phyloP scores from a whole-genome alignment of 1,284 basidiomycete genomes.

The Porodaedalea pini region DNA sequence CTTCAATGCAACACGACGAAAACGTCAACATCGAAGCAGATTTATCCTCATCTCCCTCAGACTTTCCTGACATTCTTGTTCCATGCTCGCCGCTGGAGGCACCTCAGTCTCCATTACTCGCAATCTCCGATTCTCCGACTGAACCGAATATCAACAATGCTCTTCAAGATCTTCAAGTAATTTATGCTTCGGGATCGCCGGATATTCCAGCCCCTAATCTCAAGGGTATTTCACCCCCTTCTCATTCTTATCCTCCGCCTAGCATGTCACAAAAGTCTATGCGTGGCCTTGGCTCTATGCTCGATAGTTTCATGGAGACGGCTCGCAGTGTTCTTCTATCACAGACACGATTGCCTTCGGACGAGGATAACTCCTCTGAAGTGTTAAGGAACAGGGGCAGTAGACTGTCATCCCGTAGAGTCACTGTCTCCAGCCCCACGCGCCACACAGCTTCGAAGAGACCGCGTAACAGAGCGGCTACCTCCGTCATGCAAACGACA shows the following conservation, averaged over 20 bases:
- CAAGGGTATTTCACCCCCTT: neutral
- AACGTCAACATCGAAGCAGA: neutral
- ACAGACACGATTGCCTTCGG: neutral
- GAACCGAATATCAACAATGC: neutral
- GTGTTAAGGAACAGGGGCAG: neutral
- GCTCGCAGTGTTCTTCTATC: conserved; percentile 12
- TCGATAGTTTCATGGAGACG: conserved; percentile 11
- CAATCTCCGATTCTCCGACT: neutral
- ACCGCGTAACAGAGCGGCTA: neutral
- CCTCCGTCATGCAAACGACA: neutral
- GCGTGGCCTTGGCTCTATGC: conserved; percentile 9
- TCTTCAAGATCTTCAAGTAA: neutral
- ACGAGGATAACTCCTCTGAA: neutral
- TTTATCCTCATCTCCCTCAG: too few relatives aligned
- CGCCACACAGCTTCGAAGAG: neutral
- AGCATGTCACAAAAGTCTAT: conserved; percentile 7
- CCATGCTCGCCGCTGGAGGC: neutral
- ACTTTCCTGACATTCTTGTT: neutral
- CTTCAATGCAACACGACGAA: neutral
- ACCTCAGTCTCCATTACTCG: neutral
- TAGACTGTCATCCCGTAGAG: neutral
- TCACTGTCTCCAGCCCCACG: neutral
- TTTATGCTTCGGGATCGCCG: neutral
- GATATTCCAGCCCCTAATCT: neutral
- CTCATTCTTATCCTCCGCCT: neutral